phyloP scores from a whole-genome alignment of 2,329 filamentous ascomycete genomes.

The Penicillium sp. region DNA sequence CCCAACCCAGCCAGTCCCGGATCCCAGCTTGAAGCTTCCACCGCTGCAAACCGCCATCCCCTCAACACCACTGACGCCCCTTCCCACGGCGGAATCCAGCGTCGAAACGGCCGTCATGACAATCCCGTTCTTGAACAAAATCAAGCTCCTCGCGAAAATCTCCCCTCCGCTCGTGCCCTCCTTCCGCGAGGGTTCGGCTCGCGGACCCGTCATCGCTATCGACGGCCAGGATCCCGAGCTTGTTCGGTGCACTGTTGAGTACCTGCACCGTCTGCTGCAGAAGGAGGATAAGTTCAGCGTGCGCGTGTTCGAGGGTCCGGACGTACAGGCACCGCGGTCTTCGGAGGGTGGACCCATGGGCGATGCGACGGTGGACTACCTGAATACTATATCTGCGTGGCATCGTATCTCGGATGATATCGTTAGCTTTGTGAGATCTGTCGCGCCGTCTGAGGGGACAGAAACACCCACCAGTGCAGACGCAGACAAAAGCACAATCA shows the following conservation, averaged over 20 bases:
- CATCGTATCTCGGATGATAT: slow-evolving; percentile 75
- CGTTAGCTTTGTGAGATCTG: slow-evolving; percentile 55
- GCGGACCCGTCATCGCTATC: slow-evolving; percentile 81
- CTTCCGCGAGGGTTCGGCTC: slow-evolving; percentile 43
- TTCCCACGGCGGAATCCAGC: slow-evolving; percentile 41
- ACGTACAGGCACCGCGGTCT: slow-evolving; percentile 26
- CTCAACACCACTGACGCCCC: slow-evolving; percentile 30
- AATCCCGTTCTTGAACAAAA: slow-evolving; percentile 73
- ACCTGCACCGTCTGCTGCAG: slow-evolving; percentile 58
- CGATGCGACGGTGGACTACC: slow-evolving; percentile 59
- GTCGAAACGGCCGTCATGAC: slow-evolving; percentile 73
- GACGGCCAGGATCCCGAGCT: slow-evolving; percentile 71
- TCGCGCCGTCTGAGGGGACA: neutral
- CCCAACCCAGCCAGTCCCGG: slow-evolving; percentile 48
- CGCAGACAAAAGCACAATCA: neutral
- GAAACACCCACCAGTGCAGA: neutral
- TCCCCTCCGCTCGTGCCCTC: slow-evolving; percentile 62
- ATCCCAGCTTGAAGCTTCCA: slow-evolving; percentile 55
- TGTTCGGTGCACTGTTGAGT: slow-evolving; percentile 65
- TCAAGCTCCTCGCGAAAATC: slow-evolving; percentile 74
- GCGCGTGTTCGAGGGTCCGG: slow-evolving; percentile 52
- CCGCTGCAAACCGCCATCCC: slow-evolving; percentile 51
- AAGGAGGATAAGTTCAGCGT: slow-evolving; percentile 56
- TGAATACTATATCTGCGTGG: slow-evolving; percentile 71
- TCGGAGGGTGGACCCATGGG: slow-evolving; percentile 37